A percentile compares a stretch with the other conserved stretches of the same genome.
Conservation (phyloP, 225 moss, liverwort and hornwort genomes). For the Ulota crispa region DNA sequence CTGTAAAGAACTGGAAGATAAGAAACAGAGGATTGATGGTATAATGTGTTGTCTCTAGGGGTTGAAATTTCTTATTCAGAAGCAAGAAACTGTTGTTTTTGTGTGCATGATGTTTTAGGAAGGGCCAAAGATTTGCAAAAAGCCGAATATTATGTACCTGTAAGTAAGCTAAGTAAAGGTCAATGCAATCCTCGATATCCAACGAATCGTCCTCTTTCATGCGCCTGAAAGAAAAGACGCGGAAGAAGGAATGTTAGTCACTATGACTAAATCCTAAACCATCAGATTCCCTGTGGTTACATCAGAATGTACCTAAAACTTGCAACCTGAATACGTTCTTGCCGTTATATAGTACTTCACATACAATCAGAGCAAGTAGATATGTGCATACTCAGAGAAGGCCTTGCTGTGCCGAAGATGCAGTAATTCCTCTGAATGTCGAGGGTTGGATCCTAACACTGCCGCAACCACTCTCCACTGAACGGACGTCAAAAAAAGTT, state of each 20-base stretch:
- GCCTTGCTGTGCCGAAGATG: slow-evolving; percentile 67
- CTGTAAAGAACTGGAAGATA: background rate
- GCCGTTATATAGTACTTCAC: background rate
- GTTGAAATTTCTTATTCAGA: background rate
- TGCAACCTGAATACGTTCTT: background rate
- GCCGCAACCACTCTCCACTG: slow-evolving; percentile 85
- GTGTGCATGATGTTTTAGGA: background rate
- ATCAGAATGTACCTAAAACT: background rate
- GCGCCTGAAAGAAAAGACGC: slow-evolving; percentile 47
- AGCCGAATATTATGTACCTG: slow-evolving; percentile 49
- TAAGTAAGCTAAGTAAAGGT: slow-evolving; percentile 88
- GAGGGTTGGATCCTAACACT: slow-evolving; percentile 79
- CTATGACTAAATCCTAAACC: background rate
- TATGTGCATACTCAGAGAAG: slow-evolving; percentile 67
- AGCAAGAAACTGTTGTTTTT: background rate
- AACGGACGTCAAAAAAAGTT: slow-evolving; percentile 28
- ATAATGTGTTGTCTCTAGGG: background rate
- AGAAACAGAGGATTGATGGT: background rate
- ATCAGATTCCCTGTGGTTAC: background rate
- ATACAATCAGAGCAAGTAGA: background rate
- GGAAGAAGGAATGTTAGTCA: background rate
- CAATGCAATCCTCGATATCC: slow-evolving; percentile 87
- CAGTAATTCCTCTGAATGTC: slow-evolving; percentile 80
- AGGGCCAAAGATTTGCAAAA: slow-evolving; percentile 7
- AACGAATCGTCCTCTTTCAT: slow-evolving; percentile 55